Evolutionary conservation across 2,329 filamentous ascomycete species (phyloP), one percentile per base, ranked within the genome.

Genomic region (Phyllosticta paracitricarpa): DNA sequence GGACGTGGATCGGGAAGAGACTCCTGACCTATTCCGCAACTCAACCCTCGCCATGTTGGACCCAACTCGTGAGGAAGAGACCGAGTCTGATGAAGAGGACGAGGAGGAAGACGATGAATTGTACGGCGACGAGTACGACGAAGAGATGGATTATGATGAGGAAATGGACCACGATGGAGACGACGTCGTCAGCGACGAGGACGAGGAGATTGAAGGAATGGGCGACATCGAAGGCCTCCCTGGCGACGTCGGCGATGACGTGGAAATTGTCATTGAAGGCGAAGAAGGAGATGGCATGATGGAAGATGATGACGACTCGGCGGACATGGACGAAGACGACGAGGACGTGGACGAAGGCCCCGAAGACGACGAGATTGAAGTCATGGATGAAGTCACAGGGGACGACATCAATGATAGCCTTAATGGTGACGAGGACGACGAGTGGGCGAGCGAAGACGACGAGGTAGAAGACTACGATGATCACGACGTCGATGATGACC

Each of bases 41-140:
- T 97, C 94, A 1, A 91, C 95, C 1, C 80, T 99, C 24, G 93
- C 94, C 57, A 95, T 97, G 86, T 86, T 97, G 59, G 94, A 97
- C 72, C 87, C 89, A 65, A 84, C 87, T 57, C 84, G 88, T 62
- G 88, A 91, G 63, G 87, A 89, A 63, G 90, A 93, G 65, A 91
- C 90, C 57, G 91, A 89, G 35, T 89, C 90, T 33, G 86, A 86
- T 14, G 82, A 82, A 17, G 87, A 87, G 63, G 85, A 89, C 62
- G 86, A 78, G 54, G 76, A 79, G 24, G 76, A 73, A 56, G 71
- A 76, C 64, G 81, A 84, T 63, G 91, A 91, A 55, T 94, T 96
- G 89, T 96, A 96, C 67, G 89, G 91, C 57, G 91, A 94, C 63
- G 90, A 92, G 63, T 93, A 91, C 67, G 91, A 82, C 24, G 85